phyloP scores from a whole-genome alignment of 2,329 filamentous ascomycete species.

The Alternaria arborescens region DNA sequence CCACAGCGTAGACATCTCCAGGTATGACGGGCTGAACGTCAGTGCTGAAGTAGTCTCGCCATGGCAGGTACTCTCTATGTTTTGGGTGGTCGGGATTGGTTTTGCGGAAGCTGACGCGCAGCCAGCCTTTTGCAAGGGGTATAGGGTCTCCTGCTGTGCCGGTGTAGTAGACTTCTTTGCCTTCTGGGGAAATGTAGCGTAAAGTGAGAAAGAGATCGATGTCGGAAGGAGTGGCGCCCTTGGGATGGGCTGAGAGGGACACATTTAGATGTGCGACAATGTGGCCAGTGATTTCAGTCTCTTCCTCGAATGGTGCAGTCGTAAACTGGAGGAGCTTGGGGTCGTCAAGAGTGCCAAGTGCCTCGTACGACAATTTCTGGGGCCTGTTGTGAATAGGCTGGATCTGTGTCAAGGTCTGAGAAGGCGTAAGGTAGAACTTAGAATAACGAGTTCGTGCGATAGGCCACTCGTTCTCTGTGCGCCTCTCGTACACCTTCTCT shows the following conservation, averaged over 20 bases:
- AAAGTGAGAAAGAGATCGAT: conserved; percentile 71
- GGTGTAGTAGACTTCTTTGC: conserved; percentile 69
- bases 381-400: conserved; percentile 37
- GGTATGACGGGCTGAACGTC: conserved; percentile 62
- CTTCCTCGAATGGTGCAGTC: conserved; percentile 65
- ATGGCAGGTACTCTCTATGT: conserved; percentile 64
- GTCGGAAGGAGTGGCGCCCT: conserved; percentile 57
- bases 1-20: conserved; percentile 66
- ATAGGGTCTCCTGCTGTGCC: conserved; percentile 71
- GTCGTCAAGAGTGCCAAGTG: conserved; percentile 65
- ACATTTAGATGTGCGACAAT: conserved; percentile 71
- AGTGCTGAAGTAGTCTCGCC: conserved; percentile 65
- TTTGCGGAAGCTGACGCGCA: conserved; percentile 66
- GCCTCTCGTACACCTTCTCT: conserved; percentile 64
- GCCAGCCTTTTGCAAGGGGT: conserved; percentile 71
- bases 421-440: conserved; percentile 65
- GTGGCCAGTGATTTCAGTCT: conserved; percentile 76
- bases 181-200: conserved; percentile 63
- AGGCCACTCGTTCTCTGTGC: conserved; percentile 71
- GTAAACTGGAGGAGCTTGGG: conserved; percentile 66
- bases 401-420: conserved; percentile 52
- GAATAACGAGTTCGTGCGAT: conserved; percentile 71
- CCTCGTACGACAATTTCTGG: conserved; percentile 64
- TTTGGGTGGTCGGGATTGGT: conserved; percentile 60
- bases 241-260: conserved; percentile 58